Percentiles rank a stretch among this genome's conserved stretches.
Conservation (phyloP, 768 basidiomycete species). For the Rhodotorula toruloides region DNA sequence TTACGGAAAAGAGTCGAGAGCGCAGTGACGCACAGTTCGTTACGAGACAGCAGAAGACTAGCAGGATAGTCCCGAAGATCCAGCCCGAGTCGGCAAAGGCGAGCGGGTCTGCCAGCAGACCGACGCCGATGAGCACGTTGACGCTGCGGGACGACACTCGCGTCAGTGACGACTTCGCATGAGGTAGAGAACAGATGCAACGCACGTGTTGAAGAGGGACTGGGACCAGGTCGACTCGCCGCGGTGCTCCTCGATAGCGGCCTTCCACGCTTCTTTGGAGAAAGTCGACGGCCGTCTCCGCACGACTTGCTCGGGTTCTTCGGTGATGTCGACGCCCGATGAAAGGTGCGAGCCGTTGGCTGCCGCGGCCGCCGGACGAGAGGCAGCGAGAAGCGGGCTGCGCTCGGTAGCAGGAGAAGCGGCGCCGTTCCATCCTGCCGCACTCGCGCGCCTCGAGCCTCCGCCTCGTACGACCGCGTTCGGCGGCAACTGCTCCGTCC, state of each 20-base stretch:
- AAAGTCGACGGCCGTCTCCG: conserved; percentile 9
- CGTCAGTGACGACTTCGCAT: too few species aligned
- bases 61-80: conserved; percentile 67
- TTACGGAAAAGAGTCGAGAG: background rate
- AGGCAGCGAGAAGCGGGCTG: background rate
- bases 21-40: conserved; percentile 74
- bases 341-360: background rate
- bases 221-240: conserved; percentile 41
- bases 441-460: background rate
- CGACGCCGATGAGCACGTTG: conserved; percentile 42
- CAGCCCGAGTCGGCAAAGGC: conserved; percentile 91
- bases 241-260: conserved; percentile 27
- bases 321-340: too few species aligned
- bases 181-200: background rate
- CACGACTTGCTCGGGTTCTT: too few species aligned
- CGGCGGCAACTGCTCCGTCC: conserved; percentile 4
- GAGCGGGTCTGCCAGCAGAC: conserved; percentile 47
- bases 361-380: background rate
- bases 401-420: background rate
- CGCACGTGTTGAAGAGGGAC: conserved; percentile 43
- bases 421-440: background rate
- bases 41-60: conserved; percentile 69
- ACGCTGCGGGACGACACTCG: conserved; percentile 29
- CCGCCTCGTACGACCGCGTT: conserved; percentile 1
- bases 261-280: conserved; percentile 29